A percentile compares a stretch with the other conserved stretches of the same genome.
Conservation (phyloP, 768 basidiomycete species). For the Hemileccinum rubropunctum region DNA sequence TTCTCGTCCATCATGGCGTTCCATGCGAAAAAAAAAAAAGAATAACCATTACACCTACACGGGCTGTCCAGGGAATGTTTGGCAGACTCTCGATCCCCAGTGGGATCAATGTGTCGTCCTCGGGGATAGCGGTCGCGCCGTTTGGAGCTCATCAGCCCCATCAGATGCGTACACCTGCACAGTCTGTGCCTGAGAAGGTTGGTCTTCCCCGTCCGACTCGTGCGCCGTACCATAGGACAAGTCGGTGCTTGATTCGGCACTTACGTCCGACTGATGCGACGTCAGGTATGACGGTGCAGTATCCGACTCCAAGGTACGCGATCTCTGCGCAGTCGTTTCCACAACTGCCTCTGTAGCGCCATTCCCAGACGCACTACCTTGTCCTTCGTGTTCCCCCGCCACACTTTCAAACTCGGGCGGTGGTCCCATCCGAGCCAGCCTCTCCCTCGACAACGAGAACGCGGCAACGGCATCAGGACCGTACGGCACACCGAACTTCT, state of each 20-base stretch:
- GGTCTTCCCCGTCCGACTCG: not conserved
- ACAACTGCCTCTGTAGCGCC: not conserved
- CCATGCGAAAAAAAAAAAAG: no score
- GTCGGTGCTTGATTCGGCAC: not conserved
- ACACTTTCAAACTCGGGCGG: constrained; percentile 51
- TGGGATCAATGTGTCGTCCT: no score
- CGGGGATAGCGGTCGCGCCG: not conserved
- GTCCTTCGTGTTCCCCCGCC: not conserved
- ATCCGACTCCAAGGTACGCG: no score
- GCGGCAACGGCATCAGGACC: constrained; percentile 66
- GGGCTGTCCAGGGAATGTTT: no score
- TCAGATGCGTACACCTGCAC: no score
- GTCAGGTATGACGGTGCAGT: not conserved
- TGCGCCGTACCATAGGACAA: constrained; percentile 14
- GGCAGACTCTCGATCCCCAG: no score
- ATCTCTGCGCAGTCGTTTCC: not conserved
- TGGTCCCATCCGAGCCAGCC: constrained; percentile 36
- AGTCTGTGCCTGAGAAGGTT: no score
- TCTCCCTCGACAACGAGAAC: constrained; percentile 47
- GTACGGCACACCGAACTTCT: constrained; percentile 73
- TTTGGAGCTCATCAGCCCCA: not conserved
- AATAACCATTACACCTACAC: no score
- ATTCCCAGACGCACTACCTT: not conserved
- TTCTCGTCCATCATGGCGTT: no score
- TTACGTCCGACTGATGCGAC: not conserved